Percentiles rank a stretch among this genome's conserved stretches.
phyloP scores from a whole-genome alignment of 2,329 filamentous ascomycete species.

The Botrytis porri region DNA sequence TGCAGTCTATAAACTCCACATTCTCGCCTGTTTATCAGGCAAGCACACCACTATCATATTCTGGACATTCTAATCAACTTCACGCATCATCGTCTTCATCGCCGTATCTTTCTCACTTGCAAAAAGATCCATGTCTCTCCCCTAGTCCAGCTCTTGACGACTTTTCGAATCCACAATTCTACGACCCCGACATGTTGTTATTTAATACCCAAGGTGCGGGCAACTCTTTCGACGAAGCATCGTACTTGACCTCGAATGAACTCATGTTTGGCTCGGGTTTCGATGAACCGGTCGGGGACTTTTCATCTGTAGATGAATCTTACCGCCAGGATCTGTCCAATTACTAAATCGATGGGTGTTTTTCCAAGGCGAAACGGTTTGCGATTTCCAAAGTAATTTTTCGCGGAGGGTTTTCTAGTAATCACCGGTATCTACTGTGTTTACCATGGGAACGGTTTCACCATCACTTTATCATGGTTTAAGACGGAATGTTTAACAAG shows the following conservation, averaged over 20 bases:
- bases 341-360: not conserved
- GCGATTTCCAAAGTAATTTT: not conserved
- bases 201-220: not conserved
- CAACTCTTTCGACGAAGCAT: not conserved
- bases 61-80: not conserved
- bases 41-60: not conserved
- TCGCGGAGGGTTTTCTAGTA: not conserved
- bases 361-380: not conserved
- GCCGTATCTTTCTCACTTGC: not conserved
- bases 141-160: not conserved
- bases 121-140: not conserved
- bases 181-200: not conserved
- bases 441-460: not conserved
- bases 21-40: constrained; percentile 1
- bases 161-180: not conserved
- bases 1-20: not conserved
- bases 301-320: constrained; percentile 1
- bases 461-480: not conserved
- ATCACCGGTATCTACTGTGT: not conserved
- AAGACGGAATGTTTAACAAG: not conserved
- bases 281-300: not conserved
- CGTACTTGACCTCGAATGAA: not conserved
- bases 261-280: not conserved
- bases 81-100: not conserved
- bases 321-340: not conserved